phyloP scores from a whole-genome alignment of 2,329 filamentous ascomycete genomes.

The Stagonosporopsis tanaceti region DNA sequence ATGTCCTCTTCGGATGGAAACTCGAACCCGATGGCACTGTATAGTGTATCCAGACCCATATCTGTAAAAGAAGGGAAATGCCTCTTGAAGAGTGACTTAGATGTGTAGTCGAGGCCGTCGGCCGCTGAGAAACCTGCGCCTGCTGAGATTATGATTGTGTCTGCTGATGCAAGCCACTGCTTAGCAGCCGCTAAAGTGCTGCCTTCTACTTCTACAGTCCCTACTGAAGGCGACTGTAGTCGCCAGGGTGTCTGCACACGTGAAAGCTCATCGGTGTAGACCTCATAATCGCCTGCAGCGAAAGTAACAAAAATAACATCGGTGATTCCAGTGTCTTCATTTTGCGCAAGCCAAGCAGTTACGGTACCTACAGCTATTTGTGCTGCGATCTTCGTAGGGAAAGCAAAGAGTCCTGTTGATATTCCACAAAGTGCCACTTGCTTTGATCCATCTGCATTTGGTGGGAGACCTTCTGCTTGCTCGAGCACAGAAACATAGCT shows the following conservation, averaged over 20 bases:
- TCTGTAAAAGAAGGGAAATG: constrained; percentile 42
- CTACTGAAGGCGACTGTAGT: neutral
- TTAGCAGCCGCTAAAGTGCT: constrained; percentile 12
- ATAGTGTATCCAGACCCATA: constrained; percentile 41
- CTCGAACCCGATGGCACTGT: constrained; percentile 46
- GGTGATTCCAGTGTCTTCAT: constrained; percentile 36
- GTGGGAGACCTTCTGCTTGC: constrained; percentile 35
- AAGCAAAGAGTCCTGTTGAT: constrained; percentile 49
- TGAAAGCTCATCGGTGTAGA: constrained; percentile 27
- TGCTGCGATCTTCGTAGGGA: constrained; percentile 39
- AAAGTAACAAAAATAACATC: constrained; percentile 48
- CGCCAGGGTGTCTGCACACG: constrained; percentile 2
- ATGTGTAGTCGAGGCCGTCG: constrained; percentile 47
- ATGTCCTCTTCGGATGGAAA: constrained; percentile 41
- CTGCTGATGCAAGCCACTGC: constrained; percentile 37
- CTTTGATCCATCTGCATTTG: constrained; percentile 33
- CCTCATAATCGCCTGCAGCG: constrained; percentile 33
- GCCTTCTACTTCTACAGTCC: constrained; percentile 4
- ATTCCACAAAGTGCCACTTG: constrained; percentile 46
- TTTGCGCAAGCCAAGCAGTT: constrained; percentile 36
- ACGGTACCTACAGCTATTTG: constrained; percentile 40
- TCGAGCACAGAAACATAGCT: constrained; percentile 45
- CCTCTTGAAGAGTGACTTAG: constrained; percentile 37
- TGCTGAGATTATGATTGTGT: constrained; percentile 41
- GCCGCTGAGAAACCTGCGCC: constrained; percentile 49